These are phyloP conservation scores for Trypanosoma avium DNA, from an alignment of 208 protist species.

Conservation along the genomic window DNA sequence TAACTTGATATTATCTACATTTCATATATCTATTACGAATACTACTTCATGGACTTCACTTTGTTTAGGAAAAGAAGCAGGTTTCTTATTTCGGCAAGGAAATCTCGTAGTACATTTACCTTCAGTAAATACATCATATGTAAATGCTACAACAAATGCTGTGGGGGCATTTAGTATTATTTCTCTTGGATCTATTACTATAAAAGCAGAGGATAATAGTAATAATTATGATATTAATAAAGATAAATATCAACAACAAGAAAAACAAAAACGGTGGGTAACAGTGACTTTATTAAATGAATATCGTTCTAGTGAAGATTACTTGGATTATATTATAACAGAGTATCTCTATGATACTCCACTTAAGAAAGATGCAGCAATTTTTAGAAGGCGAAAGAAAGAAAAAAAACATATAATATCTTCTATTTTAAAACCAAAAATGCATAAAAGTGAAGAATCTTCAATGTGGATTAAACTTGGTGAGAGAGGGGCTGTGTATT, in stretches of 20 bases:
- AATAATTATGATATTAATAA: no score
- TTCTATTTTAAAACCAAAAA: background rate
- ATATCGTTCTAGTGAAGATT: constrained; percentile 61
- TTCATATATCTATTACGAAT: constrained; percentile 17
- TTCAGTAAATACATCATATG: constrained; percentile 30
- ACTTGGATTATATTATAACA: constrained; percentile 57
- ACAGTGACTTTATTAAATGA: constrained; percentile 54
- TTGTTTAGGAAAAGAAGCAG: constrained; percentile 22
- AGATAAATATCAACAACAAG: no score
- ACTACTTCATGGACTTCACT: constrained; percentile 15
- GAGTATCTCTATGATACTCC: constrained; percentile 66
- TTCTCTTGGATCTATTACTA: constrained; percentile 14
- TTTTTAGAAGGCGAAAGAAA: constrained; percentile 17
- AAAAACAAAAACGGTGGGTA: background rate
- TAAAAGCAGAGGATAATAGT: constrained; percentile 1
- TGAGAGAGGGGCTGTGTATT: constrained; percentile 28
- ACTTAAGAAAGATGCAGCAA: constrained; percentile 31
- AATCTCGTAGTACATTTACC: constrained; percentile 63
- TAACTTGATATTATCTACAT: constrained; percentile 21
- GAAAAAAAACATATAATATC: background rate
- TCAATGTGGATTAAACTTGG: constrained; percentile 54
- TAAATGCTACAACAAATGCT: background rate
- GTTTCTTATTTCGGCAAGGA: constrained; percentile 46
- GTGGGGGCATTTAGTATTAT: constrained; percentile 6
- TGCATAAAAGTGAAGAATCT: constrained; percentile 32